Percentiles rank a stretch among this genome's conserved stretches.
phyloP scores from a whole-genome alignment of 2,329 filamentous ascomycete genomes.

The Fusarium begoniae region DNA sequence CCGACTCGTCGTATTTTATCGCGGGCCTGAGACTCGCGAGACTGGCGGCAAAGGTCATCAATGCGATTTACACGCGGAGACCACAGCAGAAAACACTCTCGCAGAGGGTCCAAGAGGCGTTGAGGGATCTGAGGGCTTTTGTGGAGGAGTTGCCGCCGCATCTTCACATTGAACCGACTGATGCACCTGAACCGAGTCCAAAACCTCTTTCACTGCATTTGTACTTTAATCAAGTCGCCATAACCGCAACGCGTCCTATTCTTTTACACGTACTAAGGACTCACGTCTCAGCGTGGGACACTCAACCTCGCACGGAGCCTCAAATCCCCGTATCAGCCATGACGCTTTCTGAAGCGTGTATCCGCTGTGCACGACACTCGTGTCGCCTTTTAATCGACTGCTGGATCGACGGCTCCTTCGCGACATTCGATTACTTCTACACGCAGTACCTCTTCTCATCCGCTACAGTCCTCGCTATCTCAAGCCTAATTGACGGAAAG shows the following conservation, averaged over 20 bases:
- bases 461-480: constrained; percentile 55
- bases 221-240: constrained; percentile 47
- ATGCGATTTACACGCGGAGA: constrained; percentile 47
- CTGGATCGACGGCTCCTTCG: constrained; percentile 58
- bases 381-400: constrained; percentile 52
- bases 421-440: constrained; percentile 58
- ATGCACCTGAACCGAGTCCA: constrained; percentile 32
- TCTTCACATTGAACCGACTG: constrained; percentile 44
- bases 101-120: constrained; percentile 45
- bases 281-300: constrained; percentile 42
- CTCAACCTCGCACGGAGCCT: constrained; percentile 25
- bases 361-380: constrained; percentile 56
- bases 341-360: constrained; percentile 55
- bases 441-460: constrained; percentile 59
- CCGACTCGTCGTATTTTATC: constrained; percentile 44
- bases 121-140: constrained; percentile 46
- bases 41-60: constrained; percentile 41
- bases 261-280: constrained; percentile 47
- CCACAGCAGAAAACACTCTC: constrained; percentile 44
- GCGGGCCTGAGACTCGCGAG: constrained; percentile 52
- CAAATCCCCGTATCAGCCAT: constrained; percentile 46
- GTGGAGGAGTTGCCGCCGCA: constrained; percentile 44
- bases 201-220: constrained; percentile 48
- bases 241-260: constrained; percentile 48
- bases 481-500: constrained; percentile 48